These are phyloP conservation scores for Quercus bicolor DNA, from an alignment of 306 rosid genomes.

Conservation along the genomic window DNA sequence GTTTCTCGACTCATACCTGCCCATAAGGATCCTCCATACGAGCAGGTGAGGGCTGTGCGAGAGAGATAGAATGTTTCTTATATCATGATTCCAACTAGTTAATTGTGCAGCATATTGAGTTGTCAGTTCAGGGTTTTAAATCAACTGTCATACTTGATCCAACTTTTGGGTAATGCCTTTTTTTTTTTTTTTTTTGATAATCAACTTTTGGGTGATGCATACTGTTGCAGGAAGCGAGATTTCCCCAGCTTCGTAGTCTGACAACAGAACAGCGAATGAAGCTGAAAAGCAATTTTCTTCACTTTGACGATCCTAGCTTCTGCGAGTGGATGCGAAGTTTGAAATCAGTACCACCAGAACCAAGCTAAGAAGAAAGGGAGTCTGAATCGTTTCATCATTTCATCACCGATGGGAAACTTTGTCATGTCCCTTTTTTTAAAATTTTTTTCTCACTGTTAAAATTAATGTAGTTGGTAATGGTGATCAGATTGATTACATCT, in stretches of 20 bases:
- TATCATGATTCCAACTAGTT: background rate
- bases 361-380: constrained; percentile 41
- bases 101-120: background rate
- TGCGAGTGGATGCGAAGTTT: constrained; percentile 91
- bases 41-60: constrained; percentile 59
- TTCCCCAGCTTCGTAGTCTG: constrained; percentile 74
- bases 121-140: background rate
- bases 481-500: constrained; percentile 12
- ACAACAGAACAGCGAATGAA: constrained; percentile 71
- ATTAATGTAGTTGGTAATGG: constrained; percentile 22
- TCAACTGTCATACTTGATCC: background rate
- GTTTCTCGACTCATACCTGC: constrained; percentile 94
- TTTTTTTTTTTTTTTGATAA: background rate
- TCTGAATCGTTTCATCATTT: constrained; percentile 12
- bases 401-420: constrained; percentile 12
- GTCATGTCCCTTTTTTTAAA: background rate
- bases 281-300: constrained; percentile 89
- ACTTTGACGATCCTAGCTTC: constrained; percentile 90
- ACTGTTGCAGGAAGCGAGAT: constrained; percentile 78
- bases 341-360: constrained; percentile 85
- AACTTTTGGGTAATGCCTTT: background rate
- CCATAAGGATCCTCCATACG: constrained; percentile 99
- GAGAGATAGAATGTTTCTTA: background rate
- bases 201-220: background rate
- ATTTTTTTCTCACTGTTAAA: constrained; percentile 24